phyloP scores from a whole-genome alignment of 2,329 filamentous ascomycete genomes.

The Alternaria rosae region DNA sequence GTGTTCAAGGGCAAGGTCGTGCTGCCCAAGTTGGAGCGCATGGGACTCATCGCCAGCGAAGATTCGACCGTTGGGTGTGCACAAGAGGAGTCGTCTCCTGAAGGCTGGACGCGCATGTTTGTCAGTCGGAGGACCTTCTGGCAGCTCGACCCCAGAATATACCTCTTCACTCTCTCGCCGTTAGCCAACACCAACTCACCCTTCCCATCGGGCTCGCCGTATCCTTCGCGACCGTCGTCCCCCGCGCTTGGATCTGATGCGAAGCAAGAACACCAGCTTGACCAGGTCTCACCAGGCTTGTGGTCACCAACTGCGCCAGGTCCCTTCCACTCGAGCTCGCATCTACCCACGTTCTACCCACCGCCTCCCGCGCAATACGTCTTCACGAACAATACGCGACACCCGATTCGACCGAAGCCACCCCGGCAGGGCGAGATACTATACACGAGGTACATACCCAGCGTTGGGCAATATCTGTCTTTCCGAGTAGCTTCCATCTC shows the following conservation, averaged over 20 bases:
- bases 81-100: constrained; percentile 66
- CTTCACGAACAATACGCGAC: constrained; percentile 78
- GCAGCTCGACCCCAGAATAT: constrained; percentile 87
- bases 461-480: constrained; percentile 81
- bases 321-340: constrained; percentile 81
- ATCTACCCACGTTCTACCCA: constrained; percentile 90
- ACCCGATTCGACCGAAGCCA: constrained; percentile 87
- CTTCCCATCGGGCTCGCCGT: constrained; percentile 59
- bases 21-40: constrained; percentile 88
- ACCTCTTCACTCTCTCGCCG: constrained; percentile 83
- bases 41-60: constrained; percentile 81
- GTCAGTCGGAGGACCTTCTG: constrained; percentile 83
- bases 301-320: constrained; percentile 59
- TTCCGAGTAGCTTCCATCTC: constrained; percentile 84
- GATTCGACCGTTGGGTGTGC: constrained; percentile 77
- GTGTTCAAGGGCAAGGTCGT: constrained; percentile 83
- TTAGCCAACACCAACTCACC: constrained; percentile 56
- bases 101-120: constrained; percentile 82
- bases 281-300: constrained; percentile 43
- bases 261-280: constrained; percentile 39
- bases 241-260: constrained; percentile 49
- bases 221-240: constrained; percentile 59
- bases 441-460: constrained; percentile 87
- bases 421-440: constrained; percentile 90
- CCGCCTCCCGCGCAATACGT: constrained; percentile 83